Conservation (phyloP, 2,329 filamentous ascomycete species). For the Xylariaceae sp. region DNA sequence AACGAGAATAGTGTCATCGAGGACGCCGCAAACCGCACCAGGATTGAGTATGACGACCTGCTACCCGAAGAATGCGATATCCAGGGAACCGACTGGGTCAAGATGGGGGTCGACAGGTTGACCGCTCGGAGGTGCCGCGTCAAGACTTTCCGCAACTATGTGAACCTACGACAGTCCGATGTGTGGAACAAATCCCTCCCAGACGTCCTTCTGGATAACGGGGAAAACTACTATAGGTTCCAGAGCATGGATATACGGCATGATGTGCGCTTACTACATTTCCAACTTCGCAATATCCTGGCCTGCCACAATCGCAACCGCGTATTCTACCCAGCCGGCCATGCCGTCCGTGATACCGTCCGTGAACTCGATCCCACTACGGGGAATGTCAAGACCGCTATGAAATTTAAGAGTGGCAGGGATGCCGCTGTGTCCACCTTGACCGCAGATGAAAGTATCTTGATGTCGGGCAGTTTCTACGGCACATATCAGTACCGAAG, state of each 20-base stretch:
- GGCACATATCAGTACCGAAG: slow-evolving; percentile 51
- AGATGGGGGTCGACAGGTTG: slow-evolving; percentile 47
- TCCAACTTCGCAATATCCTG: slow-evolving; percentile 61
- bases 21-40: slow-evolving; percentile 16
- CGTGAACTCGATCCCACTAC: slow-evolving; percentile 50
- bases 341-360: slow-evolving; percentile 42
- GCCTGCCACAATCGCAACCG: slow-evolving; percentile 53
- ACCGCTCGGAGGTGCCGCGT: slow-evolving; percentile 46
- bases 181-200: slow-evolving; percentile 31
- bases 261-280: slow-evolving; percentile 57
- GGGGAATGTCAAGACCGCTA: slow-evolving; percentile 40
- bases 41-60: slow-evolving; percentile 43
- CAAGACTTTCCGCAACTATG: slow-evolving; percentile 54
- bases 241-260: slow-evolving; percentile 52
- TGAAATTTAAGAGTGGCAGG: slow-evolving; percentile 40
- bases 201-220: slow-evolving; percentile 35
- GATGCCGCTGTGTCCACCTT: slow-evolving; percentile 47
- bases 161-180: slow-evolving; percentile 48
- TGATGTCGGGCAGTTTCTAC: slow-evolving; percentile 57
- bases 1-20: slow-evolving; percentile 14
- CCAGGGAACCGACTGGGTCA: slow-evolving; percentile 57
- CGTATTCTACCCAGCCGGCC: slow-evolving; percentile 52
- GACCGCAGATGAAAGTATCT: slow-evolving; percentile 48
- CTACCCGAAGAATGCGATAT: slow-evolving; percentile 54
- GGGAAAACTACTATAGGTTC: slow-evolving; percentile 55